Evolutionary conservation across 345 rosid species (phyloP), one percentile per base, ranked within the genome.

Genomic region (Bruguiera gymnorhiza): DNA sequence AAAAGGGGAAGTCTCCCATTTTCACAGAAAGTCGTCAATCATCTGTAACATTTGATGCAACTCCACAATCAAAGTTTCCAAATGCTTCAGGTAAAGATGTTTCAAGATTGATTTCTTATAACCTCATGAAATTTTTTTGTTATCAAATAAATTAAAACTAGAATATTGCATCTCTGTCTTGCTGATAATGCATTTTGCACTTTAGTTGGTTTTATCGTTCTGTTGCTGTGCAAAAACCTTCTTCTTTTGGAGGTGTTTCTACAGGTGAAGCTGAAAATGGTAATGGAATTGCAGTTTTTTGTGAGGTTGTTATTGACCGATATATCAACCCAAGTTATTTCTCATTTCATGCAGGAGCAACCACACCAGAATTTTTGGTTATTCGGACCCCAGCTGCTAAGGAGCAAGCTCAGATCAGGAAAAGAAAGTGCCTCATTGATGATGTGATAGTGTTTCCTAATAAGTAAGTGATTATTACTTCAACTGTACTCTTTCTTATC

Each of bases 351-450:
- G 56, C 80, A 88, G 95, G 81, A 39, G 72, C 70, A 74, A 46
- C 63, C 43, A 75, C 89, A 30, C 91, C 78, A 1, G 84, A 81
- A 60, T 75, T 80, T 70, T 69, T 74, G 60, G 64, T 79, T 78
- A 75, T 94, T 65, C 82, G 67, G 63, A 91, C 95, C 1, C 95
- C 97, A 29, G 85, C 89, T 48, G 62, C 79, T 27, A 88, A 78
- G 82, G 97, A 94, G 77, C 70, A 68, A 73, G 59, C 78, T 60
- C 84, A 71, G 73, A 68, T 70, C 61, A 79, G 83, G 78, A 88
- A 88, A 76, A 78, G 92, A 66, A 88, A 85, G 73, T 87, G 88
- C 76, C 29, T 84, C 37, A 75, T 73, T 39, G 98, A 94, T 75
- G 86, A 88, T 53, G 69, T 75, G 60, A 75, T 81, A 24, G 71